phyloP scores from a whole-genome alignment of 805 yeast species.

The Geotrichum ghanense region DNA sequence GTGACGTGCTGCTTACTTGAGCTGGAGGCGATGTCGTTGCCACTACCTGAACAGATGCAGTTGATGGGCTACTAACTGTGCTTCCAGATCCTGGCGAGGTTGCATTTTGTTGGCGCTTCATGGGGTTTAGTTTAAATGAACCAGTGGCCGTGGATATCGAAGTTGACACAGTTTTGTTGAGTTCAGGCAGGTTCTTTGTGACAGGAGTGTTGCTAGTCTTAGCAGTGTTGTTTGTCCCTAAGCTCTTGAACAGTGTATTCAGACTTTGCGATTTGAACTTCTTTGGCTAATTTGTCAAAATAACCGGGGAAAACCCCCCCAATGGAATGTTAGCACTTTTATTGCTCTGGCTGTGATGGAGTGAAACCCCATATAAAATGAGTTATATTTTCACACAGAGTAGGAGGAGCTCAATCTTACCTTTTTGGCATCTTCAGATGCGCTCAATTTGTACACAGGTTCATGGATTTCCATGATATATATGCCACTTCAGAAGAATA shows the following conservation, averaged over 20 bases:
- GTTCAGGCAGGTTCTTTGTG: slow-evolving; percentile 2
- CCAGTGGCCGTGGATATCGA: slow-evolving; percentile 19
- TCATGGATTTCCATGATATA: neutral
- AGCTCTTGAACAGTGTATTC: slow-evolving; percentile 20
- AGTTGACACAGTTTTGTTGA: slow-evolving; percentile 4
- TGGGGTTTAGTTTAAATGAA: slow-evolving; percentile 18
- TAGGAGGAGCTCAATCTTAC: neutral
- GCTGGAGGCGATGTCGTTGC: neutral
- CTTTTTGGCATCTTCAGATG: slow-evolving; percentile 1
- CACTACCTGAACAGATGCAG: neutral
- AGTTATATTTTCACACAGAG: neutral
- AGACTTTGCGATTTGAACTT: slow-evolving; percentile 28
- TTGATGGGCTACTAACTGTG: slow-evolving; percentile 10
- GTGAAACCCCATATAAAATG: neutral
- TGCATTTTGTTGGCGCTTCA: slow-evolving; percentile 9
- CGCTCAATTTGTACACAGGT: neutral
- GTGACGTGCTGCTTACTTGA: neutral
- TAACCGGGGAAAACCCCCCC: no score
- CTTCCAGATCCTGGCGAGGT: slow-evolving; percentile 11
- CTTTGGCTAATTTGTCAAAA: slow-evolving; percentile 10
- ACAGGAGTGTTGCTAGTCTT: neutral
- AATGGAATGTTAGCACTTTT: no score
- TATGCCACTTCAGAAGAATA: no score
- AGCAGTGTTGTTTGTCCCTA: slow-evolving; percentile 5
- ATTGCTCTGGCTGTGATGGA: neutral